phyloP scores from a whole-genome alignment of 805 yeast species.

The Metschnikowia dekortorum region DNA sequence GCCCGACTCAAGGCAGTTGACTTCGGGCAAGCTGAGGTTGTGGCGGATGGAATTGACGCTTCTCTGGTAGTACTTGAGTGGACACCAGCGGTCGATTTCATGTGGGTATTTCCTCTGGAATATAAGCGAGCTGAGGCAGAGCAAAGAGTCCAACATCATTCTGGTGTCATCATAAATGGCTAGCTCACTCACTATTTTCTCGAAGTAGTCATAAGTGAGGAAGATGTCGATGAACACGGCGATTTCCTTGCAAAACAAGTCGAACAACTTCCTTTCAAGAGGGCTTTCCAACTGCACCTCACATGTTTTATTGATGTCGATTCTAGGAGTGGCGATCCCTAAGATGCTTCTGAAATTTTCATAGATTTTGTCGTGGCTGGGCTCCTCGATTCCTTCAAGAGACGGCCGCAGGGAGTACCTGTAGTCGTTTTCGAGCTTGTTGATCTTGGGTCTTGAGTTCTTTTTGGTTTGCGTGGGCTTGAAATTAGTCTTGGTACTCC shows the following conservation, averaged over 20 bases:
- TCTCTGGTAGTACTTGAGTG: slow-evolving; percentile 35
- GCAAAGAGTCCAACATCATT: slow-evolving; percentile 34
- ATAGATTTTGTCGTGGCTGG: slow-evolving; percentile 22
- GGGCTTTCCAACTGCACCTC: slow-evolving; percentile 15
- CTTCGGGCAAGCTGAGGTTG: slow-evolving; percentile 24
- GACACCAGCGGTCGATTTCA: slow-evolving; percentile 26
- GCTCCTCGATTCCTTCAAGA: slow-evolving; percentile 18
- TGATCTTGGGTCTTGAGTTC: slow-evolving; percentile 35
- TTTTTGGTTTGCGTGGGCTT: slow-evolving; percentile 35
- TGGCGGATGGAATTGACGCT: slow-evolving; percentile 31
- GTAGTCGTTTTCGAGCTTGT: slow-evolving; percentile 23
- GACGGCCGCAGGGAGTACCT: slow-evolving; percentile 2
- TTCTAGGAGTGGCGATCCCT: slow-evolving; percentile 16
- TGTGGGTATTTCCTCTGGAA: slow-evolving; percentile 28
- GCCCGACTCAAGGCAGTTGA: slow-evolving; percentile 23
- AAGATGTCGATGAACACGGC: slow-evolving; percentile 31
- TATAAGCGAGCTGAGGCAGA: slow-evolving; percentile 34
- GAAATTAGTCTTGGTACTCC: slow-evolving; percentile 16
- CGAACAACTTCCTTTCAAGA: slow-evolving; percentile 30
- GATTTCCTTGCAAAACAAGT: slow-evolving; percentile 27
- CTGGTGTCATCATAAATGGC: slow-evolving; percentile 37
- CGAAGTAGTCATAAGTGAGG: slow-evolving; percentile 25
- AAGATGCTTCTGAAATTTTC: slow-evolving; percentile 21
- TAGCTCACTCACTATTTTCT: slow-evolving; percentile 30
- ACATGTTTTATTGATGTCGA: slow-evolving; percentile 8